phyloP scores from a whole-genome alignment of 495 filamentous ascomycete genomes.

The Astrothelium subdiscretum region DNA sequence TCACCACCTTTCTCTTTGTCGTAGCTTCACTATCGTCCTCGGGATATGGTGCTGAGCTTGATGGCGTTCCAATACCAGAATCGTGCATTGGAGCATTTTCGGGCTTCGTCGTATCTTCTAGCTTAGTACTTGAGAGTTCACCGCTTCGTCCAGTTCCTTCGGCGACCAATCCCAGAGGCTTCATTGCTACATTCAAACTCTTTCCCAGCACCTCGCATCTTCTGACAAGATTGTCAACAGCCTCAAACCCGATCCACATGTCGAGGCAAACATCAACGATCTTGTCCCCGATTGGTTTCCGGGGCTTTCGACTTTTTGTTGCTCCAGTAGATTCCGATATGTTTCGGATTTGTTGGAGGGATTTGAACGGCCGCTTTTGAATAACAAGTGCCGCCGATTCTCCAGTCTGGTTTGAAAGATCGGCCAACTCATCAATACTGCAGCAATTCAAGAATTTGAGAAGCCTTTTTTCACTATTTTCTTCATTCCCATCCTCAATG shows the following conservation, averaged over 20 bases:
- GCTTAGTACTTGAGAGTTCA: constrained; percentile 54
- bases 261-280: constrained; percentile 60
- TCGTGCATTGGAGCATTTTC: constrained; percentile 36
- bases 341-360: constrained; percentile 45
- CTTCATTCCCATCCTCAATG: constrained; percentile 21
- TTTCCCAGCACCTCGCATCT: constrained; percentile 60
- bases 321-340: constrained; percentile 35
- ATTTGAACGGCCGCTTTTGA: constrained; percentile 35
- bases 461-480: constrained; percentile 41
- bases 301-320: constrained; percentile 36
- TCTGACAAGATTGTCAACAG: constrained; percentile 66
- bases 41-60: constrained; percentile 37
- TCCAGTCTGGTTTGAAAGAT: constrained; percentile 61
- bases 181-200: constrained; percentile 56
- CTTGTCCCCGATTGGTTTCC: constrained; percentile 51
- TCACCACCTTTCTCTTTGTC: constrained; percentile 24
- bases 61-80: constrained; percentile 65
- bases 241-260: constrained; percentile 63
- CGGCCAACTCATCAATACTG: constrained; percentile 55
- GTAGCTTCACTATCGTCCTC: constrained; percentile 40
- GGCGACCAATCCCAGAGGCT: constrained; percentile 66
- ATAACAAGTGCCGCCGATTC: constrained; percentile 55
- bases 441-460: constrained; percentile 78
- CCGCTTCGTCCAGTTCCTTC: constrained; percentile 51
- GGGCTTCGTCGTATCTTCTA: constrained; percentile 31